phyloP scores from a whole-genome alignment of 768 basidiomycete species.

The Xerocomus potaroensis region DNA sequence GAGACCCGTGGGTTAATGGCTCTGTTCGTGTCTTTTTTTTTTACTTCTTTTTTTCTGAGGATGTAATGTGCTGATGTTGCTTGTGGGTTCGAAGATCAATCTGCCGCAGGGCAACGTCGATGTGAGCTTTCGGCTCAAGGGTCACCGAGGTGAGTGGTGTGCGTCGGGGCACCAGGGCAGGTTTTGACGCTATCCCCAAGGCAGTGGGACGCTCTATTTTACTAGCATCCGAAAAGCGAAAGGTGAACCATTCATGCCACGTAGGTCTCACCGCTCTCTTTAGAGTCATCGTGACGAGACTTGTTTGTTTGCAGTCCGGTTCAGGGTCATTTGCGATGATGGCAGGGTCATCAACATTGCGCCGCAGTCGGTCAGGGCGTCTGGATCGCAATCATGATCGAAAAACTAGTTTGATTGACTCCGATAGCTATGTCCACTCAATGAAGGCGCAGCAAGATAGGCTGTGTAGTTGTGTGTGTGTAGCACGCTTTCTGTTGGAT shows the following conservation, averaged over 20 bases:
- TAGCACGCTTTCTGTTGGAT: too few species aligned
- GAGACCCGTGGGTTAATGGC: slow-evolving; percentile 67
- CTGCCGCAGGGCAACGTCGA: slow-evolving; percentile 75
- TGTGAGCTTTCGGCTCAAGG: slow-evolving; percentile 70
- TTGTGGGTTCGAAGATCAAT: slow-evolving; percentile 50
- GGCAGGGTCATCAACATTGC: slow-evolving; percentile 42
- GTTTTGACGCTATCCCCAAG: slow-evolving; percentile 31
- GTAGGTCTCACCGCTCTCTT: slow-evolving; percentile 32
- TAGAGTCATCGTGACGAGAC: neutral
- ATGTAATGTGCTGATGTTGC: neutral
- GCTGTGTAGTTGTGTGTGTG: too few species aligned
- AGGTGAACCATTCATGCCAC: slow-evolving; percentile 61
- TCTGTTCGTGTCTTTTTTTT: slow-evolving; percentile 42
- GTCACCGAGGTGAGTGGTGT: slow-evolving; percentile 52
- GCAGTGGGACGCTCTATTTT: slow-evolving; percentile 75
- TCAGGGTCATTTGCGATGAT: slow-evolving; percentile 63
- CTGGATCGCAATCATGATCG: too few species aligned
- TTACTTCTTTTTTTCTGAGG: neutral
- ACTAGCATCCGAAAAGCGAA: slow-evolving; percentile 78
- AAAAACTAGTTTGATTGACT: too few species aligned
- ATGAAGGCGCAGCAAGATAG: too few species aligned
- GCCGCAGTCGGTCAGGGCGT: slow-evolving; percentile 12
- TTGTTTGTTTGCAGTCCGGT: slow-evolving; percentile 45
- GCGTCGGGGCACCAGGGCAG: neutral
- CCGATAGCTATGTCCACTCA: too few species aligned